phyloP scores from a whole-genome alignment of 495 filamentous ascomycete genomes.

The Penicillium paxilli region DNA sequence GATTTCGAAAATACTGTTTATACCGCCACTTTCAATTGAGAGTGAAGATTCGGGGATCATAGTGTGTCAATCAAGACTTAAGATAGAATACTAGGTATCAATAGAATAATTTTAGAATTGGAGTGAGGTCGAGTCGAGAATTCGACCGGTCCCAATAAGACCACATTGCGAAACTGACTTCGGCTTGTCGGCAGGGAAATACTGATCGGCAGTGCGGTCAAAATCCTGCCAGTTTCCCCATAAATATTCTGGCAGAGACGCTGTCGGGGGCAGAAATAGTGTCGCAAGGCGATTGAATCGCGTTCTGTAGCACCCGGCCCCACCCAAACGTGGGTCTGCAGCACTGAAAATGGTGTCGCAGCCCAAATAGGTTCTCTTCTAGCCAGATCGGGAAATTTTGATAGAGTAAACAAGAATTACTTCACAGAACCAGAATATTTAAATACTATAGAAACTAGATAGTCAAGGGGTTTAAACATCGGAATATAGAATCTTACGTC shows the following conservation, averaged over 20 bases:
- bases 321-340: constrained; percentile 1
- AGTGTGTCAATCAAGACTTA: neutral
- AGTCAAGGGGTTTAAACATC: too few species aligned
- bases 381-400: too few species aligned
- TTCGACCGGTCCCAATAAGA: neutral
- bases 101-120: neutral
- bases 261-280: neutral
- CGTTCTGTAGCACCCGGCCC: too few species aligned
- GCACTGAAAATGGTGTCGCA: constrained; percentile 2
- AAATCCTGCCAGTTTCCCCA: too few species aligned
- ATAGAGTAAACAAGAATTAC: too few species aligned
- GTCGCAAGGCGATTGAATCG: neutral
- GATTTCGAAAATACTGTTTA: neutral
- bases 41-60: neutral
- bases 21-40: neutral
- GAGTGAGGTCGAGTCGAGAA: neutral
- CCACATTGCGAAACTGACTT: neutral
- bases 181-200: neutral
- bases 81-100: neutral
- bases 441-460: too few species aligned
- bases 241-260: neutral
- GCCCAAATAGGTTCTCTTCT: neutral
- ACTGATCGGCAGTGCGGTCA: neutral
- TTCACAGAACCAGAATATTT: too few species aligned
- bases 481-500: neutral